Base-by-base conservation (phyloP, 2,329 filamentous ascomycete genomes). In the Alternaria longipes region DNA sequence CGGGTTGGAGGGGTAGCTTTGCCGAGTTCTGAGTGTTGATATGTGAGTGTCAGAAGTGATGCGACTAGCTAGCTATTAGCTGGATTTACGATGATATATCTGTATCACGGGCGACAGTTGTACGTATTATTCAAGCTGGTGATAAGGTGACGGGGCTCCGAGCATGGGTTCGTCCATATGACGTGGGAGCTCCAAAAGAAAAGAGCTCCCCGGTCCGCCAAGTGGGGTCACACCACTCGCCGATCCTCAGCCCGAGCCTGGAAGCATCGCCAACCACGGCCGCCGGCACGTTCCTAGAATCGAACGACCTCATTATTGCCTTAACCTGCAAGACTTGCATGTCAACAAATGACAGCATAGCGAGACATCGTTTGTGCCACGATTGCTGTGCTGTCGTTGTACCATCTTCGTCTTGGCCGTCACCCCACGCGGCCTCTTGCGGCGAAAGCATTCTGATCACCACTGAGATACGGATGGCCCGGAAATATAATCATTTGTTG, bases 171-270 rank as follows among this genome's bases (percentile, higher is more conserved):
- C 55, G 52, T 54, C 45, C 46, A 54, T 42, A 67, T 68, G 66
- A 68, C 66, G 66, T 68, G 62, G 64, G 64, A 56, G 54, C 24
- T 51, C 58, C 51, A 36, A 54, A 58, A 62, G 59, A 66, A 59
- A 56, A 65, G 51, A 61, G 62, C 66, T 63, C 64, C 61, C 62
- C 51, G 59, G 55, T 54, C 53, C 44, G 54, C 41, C 38, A 42
- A 54, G 64, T 66, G 64, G 64, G 56, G 64, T 66, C 63, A 62
- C 57, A 64, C 60, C 63, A 64, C 63, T 49, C 54, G 54, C 12
- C 56, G 47, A 59, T 47, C 56, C 38, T 38, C 47, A 44, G 34
- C 14, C 38, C 45, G 45, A 41, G 52, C 52, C 52, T 49, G 18
- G 30, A 52, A 41, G 45, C 18, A 49, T 58, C 54, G 18, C 51